phyloP scores from a whole-genome alignment of 257 asterid species.

The Solanum ossicruentum region DNA sequence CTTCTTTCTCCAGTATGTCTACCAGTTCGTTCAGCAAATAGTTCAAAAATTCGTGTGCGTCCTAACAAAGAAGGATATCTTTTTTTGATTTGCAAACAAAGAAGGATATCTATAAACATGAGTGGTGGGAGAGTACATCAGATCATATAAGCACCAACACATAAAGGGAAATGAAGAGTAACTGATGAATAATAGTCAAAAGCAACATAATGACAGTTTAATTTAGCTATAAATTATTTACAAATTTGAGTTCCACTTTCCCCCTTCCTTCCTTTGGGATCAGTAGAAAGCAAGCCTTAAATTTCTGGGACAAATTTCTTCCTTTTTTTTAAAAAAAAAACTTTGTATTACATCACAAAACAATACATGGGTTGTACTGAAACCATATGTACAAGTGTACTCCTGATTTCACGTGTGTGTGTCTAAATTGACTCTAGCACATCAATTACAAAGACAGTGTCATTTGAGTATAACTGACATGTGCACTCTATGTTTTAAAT shows the following conservation, averaged over 20 bases:
- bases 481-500: not conserved
- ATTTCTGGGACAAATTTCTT: not conserved
- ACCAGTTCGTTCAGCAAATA: constrained; percentile 79
- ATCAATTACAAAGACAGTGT: no score
- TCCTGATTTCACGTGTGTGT: no score
- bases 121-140: not conserved
- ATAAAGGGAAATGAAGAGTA: not conserved
- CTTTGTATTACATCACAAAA: no score
- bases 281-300: not conserved
- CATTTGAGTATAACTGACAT: no score
- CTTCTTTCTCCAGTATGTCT: constrained; percentile 82
- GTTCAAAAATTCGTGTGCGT: constrained; percentile 87
- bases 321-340: no score
- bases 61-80: constrained; percentile 23
- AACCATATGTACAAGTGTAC: no score
- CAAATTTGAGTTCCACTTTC: not conserved
- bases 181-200: not conserved
- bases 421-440: no score
- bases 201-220: not conserved
- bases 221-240: not conserved
- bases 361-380: no score
- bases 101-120: not conserved
- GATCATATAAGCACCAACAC: not conserved
- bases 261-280: not conserved
- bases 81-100: not conserved